These are phyloP conservation scores for Microstegium vimineum DNA, from an alignment of 176 grass and related monocot species.

Conservation along the genomic window DNA sequence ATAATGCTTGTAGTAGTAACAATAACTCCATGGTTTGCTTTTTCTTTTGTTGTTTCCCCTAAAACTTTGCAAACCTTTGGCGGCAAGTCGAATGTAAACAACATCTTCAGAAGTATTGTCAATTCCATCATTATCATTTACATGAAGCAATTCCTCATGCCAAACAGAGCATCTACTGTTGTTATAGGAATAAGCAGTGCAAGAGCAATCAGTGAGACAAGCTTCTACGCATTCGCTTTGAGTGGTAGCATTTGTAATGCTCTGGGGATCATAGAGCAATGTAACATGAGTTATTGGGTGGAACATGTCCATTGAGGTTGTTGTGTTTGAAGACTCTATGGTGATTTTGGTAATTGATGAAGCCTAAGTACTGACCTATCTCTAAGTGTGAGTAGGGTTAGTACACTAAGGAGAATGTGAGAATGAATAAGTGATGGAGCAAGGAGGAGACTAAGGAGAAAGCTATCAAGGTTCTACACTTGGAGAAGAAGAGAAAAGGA, in stretches of 20 bases:
- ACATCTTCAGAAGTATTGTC: not conserved
- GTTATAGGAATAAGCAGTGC: slow-evolving; percentile 20
- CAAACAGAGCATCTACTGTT: slow-evolving; percentile 20
- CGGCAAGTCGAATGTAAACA: slow-evolving; percentile 28
- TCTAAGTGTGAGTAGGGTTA: too few species aligned
- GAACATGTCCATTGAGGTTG: not conserved
- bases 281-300: not conserved
- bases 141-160: slow-evolving; percentile 43
- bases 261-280: not conserved
- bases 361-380: too few species aligned
- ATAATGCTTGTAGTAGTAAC: not conserved
- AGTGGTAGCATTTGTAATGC: not conserved
- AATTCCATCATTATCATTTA: not conserved
- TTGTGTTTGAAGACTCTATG: too few species aligned
- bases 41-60: slow-evolving; percentile 1
- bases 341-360: too few species aligned
- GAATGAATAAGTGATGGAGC: too few species aligned
- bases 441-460: too few species aligned
- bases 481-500: too few species aligned
- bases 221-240: not conserved
- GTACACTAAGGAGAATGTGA: too few species aligned
- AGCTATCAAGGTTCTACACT: too few species aligned
- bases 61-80: slow-evolving; percentile 14
- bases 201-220: not conserved
- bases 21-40: not conserved